phyloP scores from a whole-genome alignment of 345 rosid genomes.

The Eucalyptus virginea region DNA sequence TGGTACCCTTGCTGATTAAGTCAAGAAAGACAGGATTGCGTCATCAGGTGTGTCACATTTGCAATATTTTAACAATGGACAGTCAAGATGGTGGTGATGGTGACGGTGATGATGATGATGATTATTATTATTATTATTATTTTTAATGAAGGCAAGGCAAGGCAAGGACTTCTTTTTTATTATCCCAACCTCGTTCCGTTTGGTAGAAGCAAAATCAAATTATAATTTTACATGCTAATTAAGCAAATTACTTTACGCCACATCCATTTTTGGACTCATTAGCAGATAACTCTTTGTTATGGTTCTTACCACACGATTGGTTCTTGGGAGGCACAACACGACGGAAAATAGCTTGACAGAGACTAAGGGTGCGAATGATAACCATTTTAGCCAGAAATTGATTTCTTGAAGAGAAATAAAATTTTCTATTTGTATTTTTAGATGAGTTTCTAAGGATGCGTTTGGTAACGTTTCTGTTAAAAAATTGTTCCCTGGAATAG shows the following conservation, averaged over 20 bases:
- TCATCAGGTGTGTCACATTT: not conserved
- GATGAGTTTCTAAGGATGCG: too few species aligned
- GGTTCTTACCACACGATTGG: not conserved
- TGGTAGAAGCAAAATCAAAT: not conserved
- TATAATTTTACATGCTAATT: not conserved
- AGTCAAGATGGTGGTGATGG: not conserved
- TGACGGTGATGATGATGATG: not conserved
- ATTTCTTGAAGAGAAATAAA: too few species aligned
- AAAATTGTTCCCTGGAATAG: fast-evolving
- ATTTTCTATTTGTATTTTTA: too few species aligned
- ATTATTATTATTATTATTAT: not conserved
- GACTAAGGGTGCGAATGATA: not conserved
- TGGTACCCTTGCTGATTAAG: not conserved
- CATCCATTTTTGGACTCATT: not conserved
- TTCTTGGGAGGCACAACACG: not conserved
- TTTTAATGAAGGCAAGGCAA: not conserved
- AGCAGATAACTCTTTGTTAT: not conserved
- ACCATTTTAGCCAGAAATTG: too few species aligned
- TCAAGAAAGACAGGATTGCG: not conserved
- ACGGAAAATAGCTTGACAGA: not conserved
- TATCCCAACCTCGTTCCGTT: not conserved
- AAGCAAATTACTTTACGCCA: not conserved
- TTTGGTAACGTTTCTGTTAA: too few species aligned
- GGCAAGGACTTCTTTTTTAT: not conserved
- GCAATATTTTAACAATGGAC: not conserved